Evolutionary conservation across 306 rosid species (phyloP), one percentile per base, ranked within the genome.

Genomic region (Glycine latifolia): DNA sequence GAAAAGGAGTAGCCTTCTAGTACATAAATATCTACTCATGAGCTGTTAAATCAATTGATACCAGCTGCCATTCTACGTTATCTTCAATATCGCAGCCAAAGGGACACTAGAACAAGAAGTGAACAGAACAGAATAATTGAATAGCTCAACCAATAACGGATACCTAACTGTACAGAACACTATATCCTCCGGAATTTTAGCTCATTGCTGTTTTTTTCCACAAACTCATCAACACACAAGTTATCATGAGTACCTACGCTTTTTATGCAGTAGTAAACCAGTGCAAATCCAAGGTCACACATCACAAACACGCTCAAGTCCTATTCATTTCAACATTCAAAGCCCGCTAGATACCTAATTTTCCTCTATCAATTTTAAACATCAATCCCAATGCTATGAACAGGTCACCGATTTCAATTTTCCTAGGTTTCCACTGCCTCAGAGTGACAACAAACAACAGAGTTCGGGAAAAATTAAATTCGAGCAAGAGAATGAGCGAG

Each of bases 371-470:
- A 70, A 70, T 41, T 54, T 33, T 43, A 62, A 16, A 33, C 31
- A 79, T 2, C 56, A 79, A 77, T 50, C 63, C 67, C 16, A 17
- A 65, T 3, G 55, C 48, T 67, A 73, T 13, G 20, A 77, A 72
- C 0, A 35, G 1, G 53, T 52, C 65, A 35, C 7, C n/a, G 11
- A 63, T 86, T 54, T 70, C 52, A 26, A 67, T 35, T 76, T 39
- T 73, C 60, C 73, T 35, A 82, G 79, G 77, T 76, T 73, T 67
- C 31, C 6, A 52, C 46, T 10, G 16, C 78, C 71, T 65, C 79
- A 39, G 8, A 47, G 20, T 11, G 20, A 47, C 17, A 26, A 48
- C 3, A 53, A 46, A 35, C 58, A 74, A 50, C 63, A 16, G 56
- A 60, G 73, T 78, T 15, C 1, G 46, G 1, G 31, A 26, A 71